Base-by-base conservation (phyloP, 305 asterid genomes). In the Ajuga reptans region DNA sequence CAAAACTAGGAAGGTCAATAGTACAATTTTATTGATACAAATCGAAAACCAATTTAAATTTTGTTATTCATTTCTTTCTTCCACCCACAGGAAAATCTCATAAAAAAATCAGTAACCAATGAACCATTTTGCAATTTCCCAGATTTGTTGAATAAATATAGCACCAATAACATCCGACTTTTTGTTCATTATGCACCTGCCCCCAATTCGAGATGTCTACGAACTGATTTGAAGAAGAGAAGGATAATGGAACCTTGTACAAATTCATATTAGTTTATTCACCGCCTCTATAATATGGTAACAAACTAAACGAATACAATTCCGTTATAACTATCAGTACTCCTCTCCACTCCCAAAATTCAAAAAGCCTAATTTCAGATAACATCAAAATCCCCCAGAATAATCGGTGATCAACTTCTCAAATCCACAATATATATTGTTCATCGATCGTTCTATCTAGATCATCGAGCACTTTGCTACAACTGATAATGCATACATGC, bases 381-480 rank as follows among this genome's bases (percentile, higher is more conserved):
- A 9, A 2, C 11, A 37, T 1, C 27, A 21, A 33, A 36, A 29
- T 1, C 17, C 16, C 57, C 56, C 43, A 54, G 11, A 64, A 31
- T 52, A 33, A 5, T 5, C 45, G 36, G 4, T 16, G 69, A 70
- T 65, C 41, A 71, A 58, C 63, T 47, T 54, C 47, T 16, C 21
- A 43, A 43, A 52, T 6, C 24, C 71, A 53, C 61, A 16, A 37
- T 6, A 56, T 29, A 47, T 66, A 12, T 47, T 8, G 14, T 51
- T 14, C 1, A 18, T 27, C 3, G 41, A 59, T 54, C 37, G 45
- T 52, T 37, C 63, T 34, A 56, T 49, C 54, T 54, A 71, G 45
- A 64, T 65, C 62, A 52, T 66, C 41, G 14, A 66, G 43, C 64
- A 69, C 66, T 68, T 64, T 6, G 50, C 12, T 18, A 36, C 21